phyloP scores from a whole-genome alignment of 208 protist species.

The Porcisia hertigi region DNA sequence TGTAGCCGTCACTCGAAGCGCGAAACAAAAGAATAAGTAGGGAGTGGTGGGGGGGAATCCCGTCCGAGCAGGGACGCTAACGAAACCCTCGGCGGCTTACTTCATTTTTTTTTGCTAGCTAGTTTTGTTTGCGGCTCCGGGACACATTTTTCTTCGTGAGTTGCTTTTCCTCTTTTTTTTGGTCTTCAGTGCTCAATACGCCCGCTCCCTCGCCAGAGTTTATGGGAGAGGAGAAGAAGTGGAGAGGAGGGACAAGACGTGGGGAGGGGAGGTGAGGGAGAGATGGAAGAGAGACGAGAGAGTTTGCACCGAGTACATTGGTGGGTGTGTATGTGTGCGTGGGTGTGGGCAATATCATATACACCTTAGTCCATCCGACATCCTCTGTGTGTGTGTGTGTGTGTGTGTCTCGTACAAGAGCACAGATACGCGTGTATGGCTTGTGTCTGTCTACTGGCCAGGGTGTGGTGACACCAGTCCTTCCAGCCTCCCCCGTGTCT shows the following conservation, averaged over 20 bases:
- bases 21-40: conserved; percentile 62
- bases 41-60: conserved; percentile 51
- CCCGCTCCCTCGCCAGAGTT: neutral
- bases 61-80: conserved; percentile 25
- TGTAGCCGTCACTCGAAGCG: conserved; percentile 45
- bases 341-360: too few relatives aligned
- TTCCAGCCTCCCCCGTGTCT: neutral
- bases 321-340: too few relatives aligned
- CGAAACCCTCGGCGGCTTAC: too few relatives aligned
- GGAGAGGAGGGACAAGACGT: neutral
- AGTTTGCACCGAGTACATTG: too few relatives aligned
- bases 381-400: neutral
- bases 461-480: neutral
- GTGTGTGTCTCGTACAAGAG: neutral
- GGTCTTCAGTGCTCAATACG: neutral
- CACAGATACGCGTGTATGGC: neutral
- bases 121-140: neutral
- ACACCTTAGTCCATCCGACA: too few relatives aligned
- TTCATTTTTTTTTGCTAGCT: neutral
- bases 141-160: neutral
- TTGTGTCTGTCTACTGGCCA: neutral
- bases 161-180: neutral
- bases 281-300: too few relatives aligned
- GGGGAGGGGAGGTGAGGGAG: neutral
- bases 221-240: neutral